These are phyloP conservation scores for Domatiomyces globalis DNA, from an alignment of 2,329 filamentous ascomycete genomes.

Conservation along the genomic window DNA sequence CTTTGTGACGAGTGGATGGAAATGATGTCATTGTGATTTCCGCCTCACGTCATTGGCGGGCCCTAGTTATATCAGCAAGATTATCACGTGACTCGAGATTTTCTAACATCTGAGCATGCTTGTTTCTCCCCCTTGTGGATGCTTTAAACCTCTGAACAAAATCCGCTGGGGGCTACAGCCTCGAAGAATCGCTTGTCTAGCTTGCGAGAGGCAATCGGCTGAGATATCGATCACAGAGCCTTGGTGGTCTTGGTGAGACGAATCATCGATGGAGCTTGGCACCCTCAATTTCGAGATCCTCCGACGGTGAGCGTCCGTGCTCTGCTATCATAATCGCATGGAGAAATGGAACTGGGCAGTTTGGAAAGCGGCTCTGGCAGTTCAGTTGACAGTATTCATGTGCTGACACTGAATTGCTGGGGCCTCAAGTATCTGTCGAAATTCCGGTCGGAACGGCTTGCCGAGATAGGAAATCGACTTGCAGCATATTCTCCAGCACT, in stretches of 20 bases:
- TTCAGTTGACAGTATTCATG: conserved; percentile 37
- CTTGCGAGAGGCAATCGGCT: not conserved
- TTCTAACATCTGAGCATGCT: not conserved
- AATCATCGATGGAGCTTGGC: not conserved
- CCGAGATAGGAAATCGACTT: conserved; percentile 71
- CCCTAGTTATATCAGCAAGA: not conserved
- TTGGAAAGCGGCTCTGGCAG: not conserved
- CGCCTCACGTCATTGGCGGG: not conserved
- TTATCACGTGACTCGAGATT: not conserved
- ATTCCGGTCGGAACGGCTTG: conserved; percentile 60
- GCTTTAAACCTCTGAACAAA: not conserved
- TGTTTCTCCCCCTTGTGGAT: not conserved
- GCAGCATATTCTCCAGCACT: conserved; percentile 53
- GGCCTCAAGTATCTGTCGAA: conserved; percentile 77
- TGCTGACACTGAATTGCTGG: conserved; percentile 94
- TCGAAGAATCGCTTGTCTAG: not conserved
- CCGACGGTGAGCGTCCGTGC: not conserved
- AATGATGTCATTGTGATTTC: not conserved
- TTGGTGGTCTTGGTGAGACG: not conserved
- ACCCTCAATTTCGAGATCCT: not conserved
- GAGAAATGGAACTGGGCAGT: not conserved
- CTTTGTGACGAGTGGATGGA: too few relatives aligned
- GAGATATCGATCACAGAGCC: not conserved
- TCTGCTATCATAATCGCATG: not conserved
- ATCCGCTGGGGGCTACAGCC: too few relatives aligned